A percentile compares a stretch with the other conserved stretches of the same genome.
phyloP scores from a whole-genome alignment of 257 asterid genomes.

The Primulina eburnea region DNA sequence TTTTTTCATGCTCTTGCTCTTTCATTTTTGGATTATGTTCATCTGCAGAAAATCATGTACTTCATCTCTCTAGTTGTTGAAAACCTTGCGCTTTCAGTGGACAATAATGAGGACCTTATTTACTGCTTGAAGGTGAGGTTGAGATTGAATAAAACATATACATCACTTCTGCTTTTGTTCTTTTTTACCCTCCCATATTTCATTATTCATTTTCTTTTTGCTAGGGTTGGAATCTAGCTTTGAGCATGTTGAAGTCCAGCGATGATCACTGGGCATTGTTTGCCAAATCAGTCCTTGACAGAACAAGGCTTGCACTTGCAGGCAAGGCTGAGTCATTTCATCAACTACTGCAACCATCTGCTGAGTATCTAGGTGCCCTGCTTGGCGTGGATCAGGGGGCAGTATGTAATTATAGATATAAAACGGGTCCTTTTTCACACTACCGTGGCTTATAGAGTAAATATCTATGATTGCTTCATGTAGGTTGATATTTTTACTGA shows the following conservation, averaged over 20 bases:
- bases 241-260: slow-evolving; percentile 55
- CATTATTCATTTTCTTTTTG: slow-evolving; percentile 19
- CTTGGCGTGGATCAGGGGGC: slow-evolving; percentile 91
- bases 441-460: slow-evolving; percentile 18
- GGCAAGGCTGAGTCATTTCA: slow-evolving; percentile 88
- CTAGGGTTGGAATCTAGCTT: slow-evolving; percentile 91
- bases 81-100: slow-evolving; percentile 85
- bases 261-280: slow-evolving; percentile 80
- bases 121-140: slow-evolving; percentile 86
- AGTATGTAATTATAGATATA: slow-evolving; percentile 44
- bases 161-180: not conserved
- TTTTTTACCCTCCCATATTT: slow-evolving; percentile 10
- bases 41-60: slow-evolving; percentile 81
- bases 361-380: slow-evolving; percentile 86
- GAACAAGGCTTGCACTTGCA: slow-evolving; percentile 87
- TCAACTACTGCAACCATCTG: slow-evolving; percentile 90
- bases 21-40: slow-evolving; percentile 15
- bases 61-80: slow-evolving; percentile 87
- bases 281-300: slow-evolving; percentile 92
- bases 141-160: slow-evolving; percentile 19
- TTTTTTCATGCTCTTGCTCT: slow-evolving; percentile 6
- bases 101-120: slow-evolving; percentile 78
- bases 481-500: slow-evolving; percentile 93
- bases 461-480: slow-evolving; percentile 29
- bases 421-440: slow-evolving; percentile 19